These are phyloP conservation scores for Balamuthia mandrillaris DNA, from an alignment of 208 protist species.

Conservation along the genomic window DNA sequence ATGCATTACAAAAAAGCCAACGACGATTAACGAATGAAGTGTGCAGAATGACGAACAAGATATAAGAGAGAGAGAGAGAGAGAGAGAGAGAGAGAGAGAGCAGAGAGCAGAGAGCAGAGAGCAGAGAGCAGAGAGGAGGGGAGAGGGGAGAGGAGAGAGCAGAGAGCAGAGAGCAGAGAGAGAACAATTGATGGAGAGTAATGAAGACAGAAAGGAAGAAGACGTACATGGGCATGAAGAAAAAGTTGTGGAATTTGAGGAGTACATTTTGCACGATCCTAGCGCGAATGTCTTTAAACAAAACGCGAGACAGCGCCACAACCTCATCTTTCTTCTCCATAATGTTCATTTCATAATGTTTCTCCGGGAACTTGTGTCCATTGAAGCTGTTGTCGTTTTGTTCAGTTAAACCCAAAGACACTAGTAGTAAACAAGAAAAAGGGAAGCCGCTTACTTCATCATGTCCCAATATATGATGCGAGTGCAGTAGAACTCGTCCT, in stretches of 20 bases:
- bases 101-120: too few relatives aligned
- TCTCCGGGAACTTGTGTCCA: slow-evolving; percentile 20
- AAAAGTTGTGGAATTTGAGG: slow-evolving; percentile 35
- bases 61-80: too few relatives aligned
- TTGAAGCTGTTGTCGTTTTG: not conserved
- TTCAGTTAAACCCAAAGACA: not conserved
- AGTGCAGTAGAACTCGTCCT: slow-evolving; percentile 32
- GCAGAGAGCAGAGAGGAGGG: too few relatives aligned
- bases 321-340: slow-evolving; percentile 19
- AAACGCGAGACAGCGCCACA: not conserved
- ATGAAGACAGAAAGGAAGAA: too few relatives aligned
- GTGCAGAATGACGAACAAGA: not conserved
- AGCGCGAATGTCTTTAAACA: not conserved
- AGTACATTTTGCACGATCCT: not conserved
- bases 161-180: too few relatives aligned
- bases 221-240: slow-evolving; percentile 22
- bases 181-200: too few relatives aligned
- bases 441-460: not conserved
- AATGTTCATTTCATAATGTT: not conserved
- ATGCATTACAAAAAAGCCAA: not conserved
- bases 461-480: slow-evolving; percentile 35
- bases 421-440: not conserved
- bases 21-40: not conserved
- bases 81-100: too few relatives aligned
- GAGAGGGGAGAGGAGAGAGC: too few relatives aligned